Evolutionary conservation across 495 filamentous ascomycete species (phyloP).

Genomic region (Penicillium canariense): DNA sequence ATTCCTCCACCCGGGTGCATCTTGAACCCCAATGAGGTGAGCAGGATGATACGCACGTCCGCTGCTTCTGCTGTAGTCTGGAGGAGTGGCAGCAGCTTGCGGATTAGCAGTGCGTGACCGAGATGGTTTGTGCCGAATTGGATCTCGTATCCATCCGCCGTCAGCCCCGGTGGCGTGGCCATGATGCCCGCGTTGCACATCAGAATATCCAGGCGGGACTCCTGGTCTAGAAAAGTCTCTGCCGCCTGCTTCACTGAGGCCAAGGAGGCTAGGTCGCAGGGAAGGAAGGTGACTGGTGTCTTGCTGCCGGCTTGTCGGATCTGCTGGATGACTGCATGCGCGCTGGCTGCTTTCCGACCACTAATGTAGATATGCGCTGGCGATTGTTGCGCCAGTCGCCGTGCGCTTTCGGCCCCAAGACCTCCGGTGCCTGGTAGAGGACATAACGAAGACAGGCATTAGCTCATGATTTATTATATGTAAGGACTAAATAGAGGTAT

Average conservation of each 20-base stretch:
- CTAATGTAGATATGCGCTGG: not conserved
- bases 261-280: slow-evolving; percentile 48
- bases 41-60: slow-evolving; percentile 38
- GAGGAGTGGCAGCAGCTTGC: slow-evolving; percentile 56
- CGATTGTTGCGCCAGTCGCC: not conserved
- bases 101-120: slow-evolving; percentile 61
- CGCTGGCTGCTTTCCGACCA: not conserved
- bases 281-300: slow-evolving; percentile 34
- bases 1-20: slow-evolving; percentile 49
- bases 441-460: not conserved
- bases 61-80: slow-evolving; percentile 32
- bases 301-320: not conserved
- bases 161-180: slow-evolving; percentile 44
- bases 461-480: not conserved
- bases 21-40: slow-evolving; percentile 39
- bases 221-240: slow-evolving; percentile 29
- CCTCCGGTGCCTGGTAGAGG: not conserved
- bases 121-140: slow-evolving; percentile 71
- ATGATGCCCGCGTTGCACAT: slow-evolving; percentile 72
- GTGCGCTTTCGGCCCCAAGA: not conserved
- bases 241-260: slow-evolving; percentile 39
- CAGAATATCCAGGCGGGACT: slow-evolving; percentile 51
- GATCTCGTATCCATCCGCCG: slow-evolving; percentile 63
- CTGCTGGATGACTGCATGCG: not conserved
- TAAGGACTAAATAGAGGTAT: not conserved